phyloP scores from a whole-genome alignment of 805 yeast species.

The Candida ortonii region DNA sequence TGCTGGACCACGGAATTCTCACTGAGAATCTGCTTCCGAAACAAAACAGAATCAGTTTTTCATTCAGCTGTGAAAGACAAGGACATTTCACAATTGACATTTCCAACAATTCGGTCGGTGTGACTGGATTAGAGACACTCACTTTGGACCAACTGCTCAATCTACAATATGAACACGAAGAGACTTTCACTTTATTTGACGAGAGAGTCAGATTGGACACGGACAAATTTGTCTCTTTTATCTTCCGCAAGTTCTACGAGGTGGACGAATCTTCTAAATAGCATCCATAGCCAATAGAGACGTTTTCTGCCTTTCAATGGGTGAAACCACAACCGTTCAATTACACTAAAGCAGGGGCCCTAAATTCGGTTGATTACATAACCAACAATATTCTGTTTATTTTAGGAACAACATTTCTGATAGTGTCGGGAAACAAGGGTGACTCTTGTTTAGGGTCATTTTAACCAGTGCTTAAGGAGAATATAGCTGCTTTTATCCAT shows the following conservation, averaged over 20 bases:
- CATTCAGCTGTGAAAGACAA: slow-evolving; percentile 70
- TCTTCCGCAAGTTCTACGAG: slow-evolving; percentile 75
- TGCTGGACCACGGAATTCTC: slow-evolving; percentile 70
- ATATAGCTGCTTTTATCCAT: no score
- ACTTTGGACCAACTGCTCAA: slow-evolving; percentile 70
- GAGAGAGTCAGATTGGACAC: slow-evolving; percentile 70
- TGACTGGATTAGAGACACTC: slow-evolving; percentile 45
- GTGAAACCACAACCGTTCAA: no score
- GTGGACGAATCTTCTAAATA: no score
- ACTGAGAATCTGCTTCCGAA: slow-evolving; percentile 46
- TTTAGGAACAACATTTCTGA: no score
- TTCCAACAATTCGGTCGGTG: slow-evolving; percentile 43
- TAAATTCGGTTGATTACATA: no score
- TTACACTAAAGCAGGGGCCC: no score
- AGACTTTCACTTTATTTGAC: slow-evolving; percentile 55
- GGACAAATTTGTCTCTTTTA: slow-evolving; percentile 60
- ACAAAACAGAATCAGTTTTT: slow-evolving; percentile 66
- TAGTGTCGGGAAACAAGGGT: no score
- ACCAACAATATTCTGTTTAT: no score
- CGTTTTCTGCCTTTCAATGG: no score
- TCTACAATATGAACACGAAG: slow-evolving; percentile 67
- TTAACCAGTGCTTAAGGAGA: no score
- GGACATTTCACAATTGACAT: slow-evolving; percentile 76
- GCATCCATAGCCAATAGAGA: no score
- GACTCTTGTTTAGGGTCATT: no score